Evolutionary conservation across 139 green algal genomes (phyloP).

Genomic region (Tetratostichococcus sp.): DNA sequence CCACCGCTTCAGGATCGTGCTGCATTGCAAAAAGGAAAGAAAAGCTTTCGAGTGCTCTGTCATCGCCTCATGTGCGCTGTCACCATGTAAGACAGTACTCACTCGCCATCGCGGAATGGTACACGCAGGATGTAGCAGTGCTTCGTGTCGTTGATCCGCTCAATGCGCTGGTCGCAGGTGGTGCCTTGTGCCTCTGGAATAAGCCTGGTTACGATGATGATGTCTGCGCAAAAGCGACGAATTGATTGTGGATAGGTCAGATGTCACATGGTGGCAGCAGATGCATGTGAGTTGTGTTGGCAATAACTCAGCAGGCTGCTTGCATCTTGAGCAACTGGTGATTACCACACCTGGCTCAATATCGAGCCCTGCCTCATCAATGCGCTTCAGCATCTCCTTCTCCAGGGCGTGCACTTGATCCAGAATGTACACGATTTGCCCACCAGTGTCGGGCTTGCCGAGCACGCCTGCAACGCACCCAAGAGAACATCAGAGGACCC

Average conservation of each 20-base stretch:
- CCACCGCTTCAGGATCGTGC: neutral
- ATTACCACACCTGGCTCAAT: conserved; percentile 6
- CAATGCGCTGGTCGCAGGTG: conserved; percentile 73
- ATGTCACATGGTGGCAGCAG: no score
- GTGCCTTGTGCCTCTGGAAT: conserved; percentile 74
- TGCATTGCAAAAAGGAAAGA: neutral
- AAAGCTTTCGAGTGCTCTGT: neutral
- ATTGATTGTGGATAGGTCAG: no score
- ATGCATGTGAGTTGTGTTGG: no score
- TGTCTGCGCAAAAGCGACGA: conserved; percentile 14
- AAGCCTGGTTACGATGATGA: conserved; percentile 74
- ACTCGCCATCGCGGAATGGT: conserved; percentile 53
- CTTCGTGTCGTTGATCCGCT: conserved; percentile 64
- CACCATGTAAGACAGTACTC: neutral
- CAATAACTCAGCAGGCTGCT: no score
- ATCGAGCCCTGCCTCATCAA: conserved; percentile 48
- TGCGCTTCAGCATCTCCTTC: conserved; percentile 52
- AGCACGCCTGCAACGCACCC: conserved; percentile 34
- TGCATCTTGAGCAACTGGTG: no score
- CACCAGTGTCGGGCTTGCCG: conserved; percentile 18
- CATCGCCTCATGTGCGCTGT: no score
- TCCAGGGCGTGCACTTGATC: conserved; percentile 71
- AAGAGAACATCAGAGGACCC: neutral
- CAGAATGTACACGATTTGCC: conserved; percentile 83
- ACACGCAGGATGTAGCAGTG: conserved; percentile 70